A percentile compares a stretch with the other conserved stretches of the same genome.
Evolutionary conservation across 257 asterid species (phyloP).

Genomic region (Solanum ahanhuiri): DNA sequence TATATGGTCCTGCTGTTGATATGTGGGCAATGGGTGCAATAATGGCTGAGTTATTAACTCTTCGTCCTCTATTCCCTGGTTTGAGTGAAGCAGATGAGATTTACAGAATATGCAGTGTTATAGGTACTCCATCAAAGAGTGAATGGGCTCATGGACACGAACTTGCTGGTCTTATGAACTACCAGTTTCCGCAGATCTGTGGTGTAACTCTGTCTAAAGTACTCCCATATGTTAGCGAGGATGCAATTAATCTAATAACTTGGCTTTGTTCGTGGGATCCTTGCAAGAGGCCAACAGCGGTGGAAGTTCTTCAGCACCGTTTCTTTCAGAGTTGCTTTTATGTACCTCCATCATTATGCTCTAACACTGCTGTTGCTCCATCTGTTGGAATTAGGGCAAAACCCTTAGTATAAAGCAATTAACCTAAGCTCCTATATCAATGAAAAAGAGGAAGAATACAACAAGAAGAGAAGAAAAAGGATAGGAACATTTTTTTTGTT

Average conservation of each 20-base stretch:
- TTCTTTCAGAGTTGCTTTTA: constrained; percentile 59
- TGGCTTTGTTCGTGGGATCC: constrained; percentile 76
- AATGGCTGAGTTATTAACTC: constrained; percentile 80
- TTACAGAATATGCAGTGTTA: constrained; percentile 70
- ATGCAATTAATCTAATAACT: constrained; percentile 55
- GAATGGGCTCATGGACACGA: constrained; percentile 58
- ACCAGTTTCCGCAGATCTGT: constrained; percentile 46
- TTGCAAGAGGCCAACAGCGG: constrained; percentile 58
- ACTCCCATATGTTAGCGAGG: constrained; percentile 68
- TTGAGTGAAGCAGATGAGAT: constrained; percentile 88
- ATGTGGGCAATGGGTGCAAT: constrained; percentile 99
- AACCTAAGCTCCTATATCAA: background rate
- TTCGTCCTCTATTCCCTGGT: constrained; percentile 41
- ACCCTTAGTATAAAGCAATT: background rate
- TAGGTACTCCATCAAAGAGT: constrained; percentile 64
- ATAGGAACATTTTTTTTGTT: background rate
- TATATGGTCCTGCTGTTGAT: constrained; percentile 87
- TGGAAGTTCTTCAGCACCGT: constrained; percentile 56
- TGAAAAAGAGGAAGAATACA: too few relatives aligned
- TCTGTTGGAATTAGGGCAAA: constrained; percentile 16
- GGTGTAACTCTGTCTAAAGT: constrained; percentile 43
- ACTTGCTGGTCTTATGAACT: constrained; percentile 49
- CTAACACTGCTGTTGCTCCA: constrained; percentile 35
- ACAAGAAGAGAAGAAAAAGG: background rate
- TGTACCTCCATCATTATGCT: constrained; percentile 46